Percentiles rank a stretch among this genome's conserved stretches.
Evolutionary conservation across 2,329 filamentous ascomycete genomes (phyloP).

Genomic region (Erysiphe pulchra): DNA sequence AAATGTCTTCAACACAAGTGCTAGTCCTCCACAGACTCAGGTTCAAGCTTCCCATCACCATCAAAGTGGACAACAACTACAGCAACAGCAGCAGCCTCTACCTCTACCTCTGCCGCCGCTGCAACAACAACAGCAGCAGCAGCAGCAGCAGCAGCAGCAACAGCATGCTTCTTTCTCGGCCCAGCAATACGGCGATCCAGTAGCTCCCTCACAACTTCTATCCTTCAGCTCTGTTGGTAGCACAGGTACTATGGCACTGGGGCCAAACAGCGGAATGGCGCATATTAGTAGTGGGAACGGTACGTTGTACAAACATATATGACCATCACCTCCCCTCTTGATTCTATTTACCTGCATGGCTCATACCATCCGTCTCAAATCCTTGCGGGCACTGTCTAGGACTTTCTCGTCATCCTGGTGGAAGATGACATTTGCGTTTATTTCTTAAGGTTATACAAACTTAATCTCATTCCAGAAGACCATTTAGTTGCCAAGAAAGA

Average conservation of each 20-base stretch:
- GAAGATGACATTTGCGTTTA: slow-evolving; percentile 1
- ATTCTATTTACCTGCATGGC: slow-evolving; percentile 1
- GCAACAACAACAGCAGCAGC: slow-evolving; percentile 22
- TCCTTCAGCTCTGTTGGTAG: slow-evolving; percentile 9
- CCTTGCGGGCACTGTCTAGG: background rate
- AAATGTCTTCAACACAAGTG: slow-evolving; percentile 5
- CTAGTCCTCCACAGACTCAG: slow-evolving; percentile 4
- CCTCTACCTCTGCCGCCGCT: slow-evolving; percentile 19
- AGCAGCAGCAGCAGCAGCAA: slow-evolving; percentile 29
- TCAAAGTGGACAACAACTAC: slow-evolving; percentile 20
- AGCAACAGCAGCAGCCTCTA: slow-evolving; percentile 16
- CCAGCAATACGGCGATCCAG: slow-evolving; percentile 8
- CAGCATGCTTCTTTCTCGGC: slow-evolving; percentile 31
- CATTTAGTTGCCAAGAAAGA: slow-evolving; percentile 4
- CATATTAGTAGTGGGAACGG: slow-evolving; percentile 12
- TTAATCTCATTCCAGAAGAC: slow-evolving; percentile 2
- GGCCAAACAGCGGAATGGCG: slow-evolving; percentile 21
- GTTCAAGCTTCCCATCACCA: slow-evolving; percentile 5
- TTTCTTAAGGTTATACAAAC: background rate
- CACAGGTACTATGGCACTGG: slow-evolving; percentile 23
- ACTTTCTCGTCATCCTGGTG: too few relatives aligned
- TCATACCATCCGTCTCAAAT: background rate
- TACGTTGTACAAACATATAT: slow-evolving; percentile 9
- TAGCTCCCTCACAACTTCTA: slow-evolving; percentile 7
- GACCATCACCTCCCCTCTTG: slow-evolving; percentile 1